These are phyloP conservation scores for Lactuca saligna DNA, from an alignment of 129 eudicot genomes.

Conservation along the genomic window DNA sequence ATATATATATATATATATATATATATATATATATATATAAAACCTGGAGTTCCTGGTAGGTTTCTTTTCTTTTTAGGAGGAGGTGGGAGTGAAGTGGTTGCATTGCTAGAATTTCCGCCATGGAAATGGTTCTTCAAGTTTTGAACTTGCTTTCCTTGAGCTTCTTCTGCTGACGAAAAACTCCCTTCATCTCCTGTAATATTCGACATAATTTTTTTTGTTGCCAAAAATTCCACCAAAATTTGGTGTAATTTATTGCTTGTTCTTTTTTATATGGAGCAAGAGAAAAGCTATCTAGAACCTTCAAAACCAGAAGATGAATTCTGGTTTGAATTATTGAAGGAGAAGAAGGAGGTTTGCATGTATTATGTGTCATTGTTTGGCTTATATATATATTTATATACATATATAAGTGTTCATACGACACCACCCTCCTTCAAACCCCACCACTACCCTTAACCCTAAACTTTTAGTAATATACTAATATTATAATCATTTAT, in stretches of 20 bases:
- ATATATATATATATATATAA: no score
- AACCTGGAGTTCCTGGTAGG: conserved; percentile 86
- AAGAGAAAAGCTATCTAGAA: conserved; percentile 20
- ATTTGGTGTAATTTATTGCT: conserved; percentile 8
- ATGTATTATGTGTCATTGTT: conserved; percentile 40
- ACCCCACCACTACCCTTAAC: not conserved
- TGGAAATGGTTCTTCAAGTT: conserved; percentile 19
- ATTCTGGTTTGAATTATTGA: conserved; percentile 30
- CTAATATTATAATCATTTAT: not conserved
- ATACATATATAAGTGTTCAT: conserved; percentile 7
- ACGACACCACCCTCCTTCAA: not conserved
- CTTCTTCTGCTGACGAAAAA: conserved; percentile 57
- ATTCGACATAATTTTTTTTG: conserved; percentile 42
- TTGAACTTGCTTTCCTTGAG: conserved; percentile 29
- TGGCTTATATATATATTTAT: conserved; percentile 37
- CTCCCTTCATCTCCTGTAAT: conserved; percentile 71
- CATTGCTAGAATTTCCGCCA: conserved; percentile 16
- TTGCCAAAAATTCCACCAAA: not conserved
- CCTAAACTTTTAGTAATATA: not conserved
- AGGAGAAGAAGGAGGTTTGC: conserved; percentile 29
- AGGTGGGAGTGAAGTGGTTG: conserved; percentile 26
- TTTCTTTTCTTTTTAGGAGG: conserved; percentile 70
- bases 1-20: no score
- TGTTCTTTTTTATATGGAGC: not conserved
- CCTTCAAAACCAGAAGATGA: conserved; percentile 29